Evolutionary conservation across 305 asterid species (phyloP), one percentile per base, ranked within the genome.

Genomic region (Vinca major): DNA sequence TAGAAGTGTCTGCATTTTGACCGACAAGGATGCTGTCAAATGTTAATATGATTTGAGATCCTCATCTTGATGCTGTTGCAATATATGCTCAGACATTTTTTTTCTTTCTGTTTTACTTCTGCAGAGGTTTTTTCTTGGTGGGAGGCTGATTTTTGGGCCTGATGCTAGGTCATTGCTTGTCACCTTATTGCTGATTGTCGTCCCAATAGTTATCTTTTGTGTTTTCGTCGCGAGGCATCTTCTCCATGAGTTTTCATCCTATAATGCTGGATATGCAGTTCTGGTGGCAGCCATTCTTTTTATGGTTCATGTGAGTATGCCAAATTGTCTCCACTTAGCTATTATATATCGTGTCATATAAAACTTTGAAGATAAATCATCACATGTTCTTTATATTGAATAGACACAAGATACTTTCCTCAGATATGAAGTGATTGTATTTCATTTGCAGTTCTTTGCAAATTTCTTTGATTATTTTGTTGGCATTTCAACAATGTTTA

Each of bases 121-220:
- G 83, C 96, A 94, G 98, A 88, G 83, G 36, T 94, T 94, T 79
- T 85, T 86, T 71, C 78, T 94, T 9, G 84, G 96, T 55, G 99
- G 98, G 82, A 89, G 99, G 85, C 78, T 94, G 86, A 89, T 94
- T 65, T 91, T 91, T 83, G 99, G 99, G 74, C 98, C 98, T 19
- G 98, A 94, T 79, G 98, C 99, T 17, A 91, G 83, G 84, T 89
- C 98, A 13, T 77, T 91, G 86, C 91, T 94, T 55, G 83, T 81
- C 85, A 94, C 96, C 71, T 77, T 94, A 81, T 77, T 83, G 80
- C 86, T 91, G 75, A 80, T 94, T 81, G 80, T 84, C 64, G 87
- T 78, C 75, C 98, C 98, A 44, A 89, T 91, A 66, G 65, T 82
- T 75, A 57, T 88, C 84, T 94, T 91, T 77, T 91, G 96, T 81